Percentiles rank a stretch among this genome's conserved stretches.
Conservation (phyloP, 495 filamentous ascomycete genomes). For the Lasiosphaeria ovina region DNA sequence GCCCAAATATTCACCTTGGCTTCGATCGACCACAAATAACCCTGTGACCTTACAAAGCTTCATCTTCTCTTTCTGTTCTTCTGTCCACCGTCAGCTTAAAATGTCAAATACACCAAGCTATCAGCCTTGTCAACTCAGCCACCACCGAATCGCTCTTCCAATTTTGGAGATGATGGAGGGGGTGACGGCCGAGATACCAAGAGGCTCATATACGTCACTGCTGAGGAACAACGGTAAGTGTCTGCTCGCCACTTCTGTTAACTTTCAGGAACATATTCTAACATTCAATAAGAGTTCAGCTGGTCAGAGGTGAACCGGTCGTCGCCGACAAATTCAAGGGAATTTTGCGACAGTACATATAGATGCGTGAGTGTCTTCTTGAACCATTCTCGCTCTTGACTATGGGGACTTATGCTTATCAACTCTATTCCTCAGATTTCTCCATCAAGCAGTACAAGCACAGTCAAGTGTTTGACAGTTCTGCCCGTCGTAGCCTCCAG, state of each 20-base stretch:
- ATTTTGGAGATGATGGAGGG: slow-evolving; percentile 12
- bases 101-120: background rate
- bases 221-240: slow-evolving; percentile 21
- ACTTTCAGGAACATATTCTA: background rate
- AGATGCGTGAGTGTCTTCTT: background rate
- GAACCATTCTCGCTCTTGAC: too few species aligned
- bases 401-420: too few species aligned
- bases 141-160: background rate
- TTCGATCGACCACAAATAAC: too few species aligned
- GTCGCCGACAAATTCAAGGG: background rate
- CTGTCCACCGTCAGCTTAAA: background rate
- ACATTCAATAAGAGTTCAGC: slow-evolving; percentile 1
- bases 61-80: background rate
- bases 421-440: too few species aligned
- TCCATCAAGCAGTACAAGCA: too few species aligned
- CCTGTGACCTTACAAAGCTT: too few species aligned
- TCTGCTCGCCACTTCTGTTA: background rate
- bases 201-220: slow-evolving; percentile 19
- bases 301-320: background rate
- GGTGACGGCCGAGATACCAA: background rate
- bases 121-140: background rate
- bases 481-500: too few species aligned
- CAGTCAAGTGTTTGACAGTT: too few species aligned
- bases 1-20: too few species aligned
- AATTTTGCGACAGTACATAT: background rate